phyloP scores from a whole-genome alignment of 1,139 yeast genomes.

The Suhomyces guaymorum region DNA sequence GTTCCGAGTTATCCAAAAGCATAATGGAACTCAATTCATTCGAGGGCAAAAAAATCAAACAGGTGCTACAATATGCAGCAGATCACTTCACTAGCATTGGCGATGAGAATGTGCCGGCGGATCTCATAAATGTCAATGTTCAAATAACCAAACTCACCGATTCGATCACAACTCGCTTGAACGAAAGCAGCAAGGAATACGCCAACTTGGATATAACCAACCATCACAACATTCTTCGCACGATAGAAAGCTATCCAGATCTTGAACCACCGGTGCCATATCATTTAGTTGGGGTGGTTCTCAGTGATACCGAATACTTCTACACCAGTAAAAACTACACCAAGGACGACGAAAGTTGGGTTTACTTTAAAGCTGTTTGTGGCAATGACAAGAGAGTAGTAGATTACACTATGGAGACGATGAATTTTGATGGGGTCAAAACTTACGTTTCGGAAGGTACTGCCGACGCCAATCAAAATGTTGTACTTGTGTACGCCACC shows the following conservation, averaged over 20 bases:
- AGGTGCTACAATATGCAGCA: slow-evolving; percentile 25
- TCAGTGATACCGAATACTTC: slow-evolving; percentile 33
- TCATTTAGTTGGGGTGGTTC: slow-evolving; percentile 28
- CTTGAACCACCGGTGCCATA: slow-evolving; percentile 23
- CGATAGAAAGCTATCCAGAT: slow-evolving; percentile 12
- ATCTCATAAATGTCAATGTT: slow-evolving; percentile 25
- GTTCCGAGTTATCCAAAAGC: slow-evolving; percentile 22
- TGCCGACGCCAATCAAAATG: slow-evolving; percentile 17
- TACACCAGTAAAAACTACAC: slow-evolving; percentile 14
- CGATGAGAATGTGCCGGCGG: slow-evolving; percentile 24
- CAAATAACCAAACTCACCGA: slow-evolving; percentile 20
- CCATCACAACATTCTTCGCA: slow-evolving; percentile 23
- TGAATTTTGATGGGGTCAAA: slow-evolving; percentile 25
- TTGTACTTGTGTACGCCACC: slow-evolving; percentile 24
- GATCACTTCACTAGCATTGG: slow-evolving; percentile 17
- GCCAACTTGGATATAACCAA: slow-evolving; percentile 25
- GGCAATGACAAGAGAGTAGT: slow-evolving; percentile 16
- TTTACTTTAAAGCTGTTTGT: slow-evolving; percentile 14
- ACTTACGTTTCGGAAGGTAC: slow-evolving; percentile 19
- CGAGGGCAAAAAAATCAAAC: slow-evolving; percentile 37
- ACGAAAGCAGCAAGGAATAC: slow-evolving; percentile 20
- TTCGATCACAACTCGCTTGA: slow-evolving; percentile 21
- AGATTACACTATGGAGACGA: slow-evolving; percentile 22
- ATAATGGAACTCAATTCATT: slow-evolving; percentile 35
- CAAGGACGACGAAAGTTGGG: slow-evolving; percentile 17